These are phyloP conservation scores for Tuber melanosporum DNA, from an alignment of 495 filamentous ascomycete genomes.

Conservation along the genomic window DNA sequence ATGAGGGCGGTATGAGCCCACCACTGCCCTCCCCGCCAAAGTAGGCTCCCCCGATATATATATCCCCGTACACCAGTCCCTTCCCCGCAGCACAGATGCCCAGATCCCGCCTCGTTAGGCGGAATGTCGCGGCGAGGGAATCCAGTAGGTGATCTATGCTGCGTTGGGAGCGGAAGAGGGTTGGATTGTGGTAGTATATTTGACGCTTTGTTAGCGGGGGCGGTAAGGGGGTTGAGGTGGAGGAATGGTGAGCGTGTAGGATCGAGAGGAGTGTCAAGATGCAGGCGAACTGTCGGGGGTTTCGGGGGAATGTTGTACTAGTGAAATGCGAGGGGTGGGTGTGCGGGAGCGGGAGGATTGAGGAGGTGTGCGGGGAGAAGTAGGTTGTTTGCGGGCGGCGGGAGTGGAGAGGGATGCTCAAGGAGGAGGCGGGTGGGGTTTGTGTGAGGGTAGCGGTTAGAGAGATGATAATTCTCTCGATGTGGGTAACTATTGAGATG, in stretches of 20 bases:
- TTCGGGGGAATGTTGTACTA: conserved; percentile 21
- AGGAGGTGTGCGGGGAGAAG: conserved; percentile 15
- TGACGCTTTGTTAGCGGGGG: conserved; percentile 49
- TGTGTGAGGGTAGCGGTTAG: conserved; percentile 10
- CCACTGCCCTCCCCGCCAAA: conserved; percentile 49
- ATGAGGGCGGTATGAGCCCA: conserved; percentile 57
- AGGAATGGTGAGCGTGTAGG: conserved; percentile 13
- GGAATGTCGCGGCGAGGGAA: conserved; percentile 73
- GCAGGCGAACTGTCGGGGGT: conserved; percentile 25
- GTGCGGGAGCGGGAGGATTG: conserved; percentile 9
- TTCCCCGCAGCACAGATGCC: conserved; percentile 72
- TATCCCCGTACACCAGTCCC: conserved; percentile 58
- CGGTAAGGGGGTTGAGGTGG: conserved; percentile 38
- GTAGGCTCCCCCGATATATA: conserved; percentile 39
- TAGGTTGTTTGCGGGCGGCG: conserved; percentile 12
- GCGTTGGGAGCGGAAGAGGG: conserved; percentile 67
- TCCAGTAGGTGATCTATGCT: conserved; percentile 75
- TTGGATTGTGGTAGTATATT: conserved; percentile 82
- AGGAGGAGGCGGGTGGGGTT: conserved; percentile 9
- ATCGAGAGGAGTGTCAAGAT: conserved; percentile 24
- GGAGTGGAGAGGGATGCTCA: conserved; percentile 13
- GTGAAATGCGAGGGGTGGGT: background rate
- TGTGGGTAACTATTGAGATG: conserved; percentile 13
- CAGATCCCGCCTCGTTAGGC: conserved; percentile 54
- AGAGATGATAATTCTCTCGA: conserved; percentile 21